Percentiles rank a stretch among this genome's conserved stretches.
Evolutionary conservation across 345 rosid genomes (phyloP).

Genomic region (thale cress (Arabidopsis thaliana)): DNA sequence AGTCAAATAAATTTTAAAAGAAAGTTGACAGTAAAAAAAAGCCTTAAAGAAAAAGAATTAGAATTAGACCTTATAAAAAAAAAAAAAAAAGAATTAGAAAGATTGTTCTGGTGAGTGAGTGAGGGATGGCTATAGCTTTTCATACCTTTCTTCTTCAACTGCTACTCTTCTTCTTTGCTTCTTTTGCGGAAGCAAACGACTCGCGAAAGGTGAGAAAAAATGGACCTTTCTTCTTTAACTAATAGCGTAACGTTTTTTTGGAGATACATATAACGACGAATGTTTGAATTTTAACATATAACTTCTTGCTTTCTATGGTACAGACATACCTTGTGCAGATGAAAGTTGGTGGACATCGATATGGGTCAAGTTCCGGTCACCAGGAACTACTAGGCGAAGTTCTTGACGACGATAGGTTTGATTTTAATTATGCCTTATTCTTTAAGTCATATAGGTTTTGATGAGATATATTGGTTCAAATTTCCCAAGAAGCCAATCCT

Average conservation of each 20-base stretch:
- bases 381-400: conserved; percentile 29
- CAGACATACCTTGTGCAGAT: conserved; percentile 39
- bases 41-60: not conserved
- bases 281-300: not conserved
- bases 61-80: not conserved
- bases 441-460: not conserved
- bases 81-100: not conserved
- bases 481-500: not conserved
- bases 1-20: not conserved
- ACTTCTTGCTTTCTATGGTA: conserved; percentile 18
- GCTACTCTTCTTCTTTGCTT: conserved; percentile 21
- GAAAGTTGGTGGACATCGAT: conserved; percentile 39
- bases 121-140: conserved; percentile 15
- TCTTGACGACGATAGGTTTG: conserved; percentile 39
- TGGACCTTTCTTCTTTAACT: not conserved
- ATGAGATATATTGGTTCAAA: not conserved
- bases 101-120: conserved; percentile 6
- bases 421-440: conserved; percentile 14
- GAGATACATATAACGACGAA: not conserved
- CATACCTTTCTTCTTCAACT: conserved; percentile 28
- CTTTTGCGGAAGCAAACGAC: conserved; percentile 12
- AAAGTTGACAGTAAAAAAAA: conserved; percentile 5
- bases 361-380: conserved; percentile 39
- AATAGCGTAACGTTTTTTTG: not conserved
- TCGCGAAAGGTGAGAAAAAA: conserved; percentile 23